Evolutionary conservation across 495 filamentous ascomycete genomes (phyloP).

Genomic region (Penicillium steckii): DNA sequence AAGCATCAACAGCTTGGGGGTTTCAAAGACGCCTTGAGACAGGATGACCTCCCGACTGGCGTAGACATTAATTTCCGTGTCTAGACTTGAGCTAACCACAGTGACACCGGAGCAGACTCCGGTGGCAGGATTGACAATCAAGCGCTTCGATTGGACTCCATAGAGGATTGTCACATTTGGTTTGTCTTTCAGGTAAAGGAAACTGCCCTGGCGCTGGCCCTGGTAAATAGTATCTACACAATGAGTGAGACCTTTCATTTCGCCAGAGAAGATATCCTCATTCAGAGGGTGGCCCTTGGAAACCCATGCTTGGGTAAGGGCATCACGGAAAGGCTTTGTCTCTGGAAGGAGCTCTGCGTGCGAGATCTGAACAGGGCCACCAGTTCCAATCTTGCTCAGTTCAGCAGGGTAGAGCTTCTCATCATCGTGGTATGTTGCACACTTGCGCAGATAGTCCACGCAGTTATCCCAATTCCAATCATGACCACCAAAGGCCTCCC

Average conservation of each 20-base stretch:
- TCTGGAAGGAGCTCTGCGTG: conserved; percentile 56
- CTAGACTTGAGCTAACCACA: conserved; percentile 42
- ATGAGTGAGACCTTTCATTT: conserved; percentile 54
- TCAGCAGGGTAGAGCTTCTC: conserved; percentile 33
- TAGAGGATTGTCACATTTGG: conserved; percentile 54
- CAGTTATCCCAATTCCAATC: conserved; percentile 58
- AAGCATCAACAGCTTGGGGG: conserved; percentile 49
- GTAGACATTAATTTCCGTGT: conserved; percentile 30
- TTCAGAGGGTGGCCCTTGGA: conserved; percentile 50
- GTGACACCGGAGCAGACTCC: conserved; percentile 36
- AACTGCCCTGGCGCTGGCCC: conserved; percentile 54
- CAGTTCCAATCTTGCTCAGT: conserved; percentile 47
- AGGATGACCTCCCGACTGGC: conserved; percentile 46
- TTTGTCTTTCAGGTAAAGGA: conserved; percentile 52
- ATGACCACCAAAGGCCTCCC: conserved; percentile 52
- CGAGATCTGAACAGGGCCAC: conserved; percentile 53
- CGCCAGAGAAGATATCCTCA: conserved; percentile 57
- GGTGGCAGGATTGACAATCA: conserved; percentile 50
- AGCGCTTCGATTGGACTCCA: conserved; percentile 46
- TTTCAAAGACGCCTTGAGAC: conserved; percentile 42
- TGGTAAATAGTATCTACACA: conserved; percentile 58
- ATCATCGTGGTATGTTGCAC: conserved; percentile 57
- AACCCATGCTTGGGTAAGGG: conserved; percentile 54
- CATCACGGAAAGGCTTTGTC: conserved; percentile 53
- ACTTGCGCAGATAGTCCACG: conserved; percentile 53